These are phyloP conservation scores for Lactarius sanguifluus DNA, from an alignment of 768 basidiomycete species.

Conservation along the genomic window DNA sequence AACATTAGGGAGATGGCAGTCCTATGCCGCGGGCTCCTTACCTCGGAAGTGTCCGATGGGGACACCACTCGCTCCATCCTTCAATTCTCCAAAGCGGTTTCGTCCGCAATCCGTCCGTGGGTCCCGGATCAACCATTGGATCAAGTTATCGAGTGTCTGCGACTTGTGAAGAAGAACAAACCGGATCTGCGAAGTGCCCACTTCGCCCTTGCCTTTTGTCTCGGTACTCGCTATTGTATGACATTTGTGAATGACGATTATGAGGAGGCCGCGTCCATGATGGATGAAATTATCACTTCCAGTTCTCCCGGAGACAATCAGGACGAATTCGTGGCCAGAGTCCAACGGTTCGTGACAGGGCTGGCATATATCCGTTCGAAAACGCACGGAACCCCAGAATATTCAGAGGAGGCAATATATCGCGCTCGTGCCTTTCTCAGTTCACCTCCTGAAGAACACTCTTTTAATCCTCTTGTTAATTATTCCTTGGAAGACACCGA, in stretches of 20 bases:
- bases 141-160: background rate
- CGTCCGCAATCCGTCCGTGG: background rate
- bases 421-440: constrained; percentile 2
- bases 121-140: background rate
- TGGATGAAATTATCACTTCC: background rate
- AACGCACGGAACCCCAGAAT: background rate
- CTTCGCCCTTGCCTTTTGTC: background rate
- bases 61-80: background rate
- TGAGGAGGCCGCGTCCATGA: background rate
- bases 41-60: background rate
- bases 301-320: background rate
- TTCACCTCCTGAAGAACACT: background rate
- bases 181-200: background rate
- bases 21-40: background rate
- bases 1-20: background rate
- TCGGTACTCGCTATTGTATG: background rate
- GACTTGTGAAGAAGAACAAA: background rate
- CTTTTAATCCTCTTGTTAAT: background rate
- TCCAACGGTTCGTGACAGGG: too few relatives aligned
- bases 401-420: background rate
- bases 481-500: background rate
- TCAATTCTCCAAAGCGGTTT: background rate
- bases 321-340: background rate
- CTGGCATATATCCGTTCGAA: background rate
- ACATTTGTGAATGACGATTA: background rate